Base-by-base conservation (phyloP, 352 stramenopile species). In the Pythium dissotocum region DNA sequence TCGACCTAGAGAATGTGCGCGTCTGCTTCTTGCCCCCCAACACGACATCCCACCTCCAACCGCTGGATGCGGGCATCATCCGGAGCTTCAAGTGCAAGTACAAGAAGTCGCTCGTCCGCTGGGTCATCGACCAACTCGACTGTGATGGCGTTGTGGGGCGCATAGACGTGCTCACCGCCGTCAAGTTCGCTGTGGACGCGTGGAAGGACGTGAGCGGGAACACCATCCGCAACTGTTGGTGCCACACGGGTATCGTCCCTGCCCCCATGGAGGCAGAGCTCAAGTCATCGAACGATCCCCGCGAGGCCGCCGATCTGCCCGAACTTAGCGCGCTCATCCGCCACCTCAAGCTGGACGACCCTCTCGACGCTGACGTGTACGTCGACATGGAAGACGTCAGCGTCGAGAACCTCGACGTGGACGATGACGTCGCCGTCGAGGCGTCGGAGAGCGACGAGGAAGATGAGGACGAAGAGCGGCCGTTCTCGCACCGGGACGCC, bases 1-100 rank as follows among this genome's bases (percentile, higher is more conserved):
- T 75, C 24, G 42, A 65, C 33, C 66, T 65, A 24, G 61, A 40
- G 58, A 63, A 68, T 21, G 54, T 53, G 2, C 51, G 58, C 8
- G 46, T 72, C 46, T 16, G 32, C 7, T 59, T 72, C n/a, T 51
- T 58, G 4, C 44, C 61, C 18, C 24, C 38, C 30, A 42, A 55
- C 36, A 68, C 49, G 36, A 21, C 6, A 40, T 40, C 7, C 3
- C 52, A 26, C 33, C 62, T 59, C 48, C 58, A 61, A 16, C 54
- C 54, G 9, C 18, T 61, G 14, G 54, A 61, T 32, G 54, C 54
- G 6, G 54, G 54, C 9, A 61, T 61, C 35, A 61, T 61, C 21
- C 54, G 33, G 16, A 61, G 54, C 35, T 61, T 61, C 54, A 61
- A 61, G 35, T 24, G 14, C 9, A 61, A 61, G 35, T 61, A 61